Percentiles rank a stretch among this genome's conserved stretches.
Conservation (phyloP, 805 yeast genomes). For the Aciculoconidium aculeatum region DNA sequence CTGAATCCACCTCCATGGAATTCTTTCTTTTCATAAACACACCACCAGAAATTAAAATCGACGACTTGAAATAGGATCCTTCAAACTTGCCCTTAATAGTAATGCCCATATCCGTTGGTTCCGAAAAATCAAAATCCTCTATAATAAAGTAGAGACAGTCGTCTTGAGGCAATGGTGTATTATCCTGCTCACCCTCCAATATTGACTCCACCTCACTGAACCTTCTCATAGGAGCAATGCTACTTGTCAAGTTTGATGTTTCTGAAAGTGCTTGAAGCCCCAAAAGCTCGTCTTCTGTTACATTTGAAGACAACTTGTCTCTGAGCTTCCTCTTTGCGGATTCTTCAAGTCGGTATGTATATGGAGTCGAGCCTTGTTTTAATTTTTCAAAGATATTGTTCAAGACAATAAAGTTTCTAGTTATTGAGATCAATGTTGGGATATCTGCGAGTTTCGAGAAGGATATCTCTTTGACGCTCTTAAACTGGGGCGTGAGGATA, state of each 20-base stretch:
- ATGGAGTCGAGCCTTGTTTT: constrained; percentile 1
- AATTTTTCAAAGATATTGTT: constrained; percentile 13
- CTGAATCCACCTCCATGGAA: constrained; percentile 22
- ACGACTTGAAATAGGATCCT: too few relatives aligned
- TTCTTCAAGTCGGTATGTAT: constrained; percentile 5
- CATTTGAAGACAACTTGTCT: constrained; percentile 29
- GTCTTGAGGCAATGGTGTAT: constrained; percentile 4
- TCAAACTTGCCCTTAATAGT: constrained; percentile 13
- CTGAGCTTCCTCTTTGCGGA: constrained; percentile 26
- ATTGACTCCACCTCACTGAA: constrained; percentile 20
- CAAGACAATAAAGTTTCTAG: constrained; percentile 28
- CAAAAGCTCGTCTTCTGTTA: constrained; percentile 34
- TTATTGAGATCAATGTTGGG: constrained; percentile 18
- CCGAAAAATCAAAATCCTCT: constrained; percentile 20
- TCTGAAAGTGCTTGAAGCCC: constrained; percentile 28
- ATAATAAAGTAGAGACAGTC: constrained; percentile 13
- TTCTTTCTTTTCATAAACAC: constrained; percentile 9
- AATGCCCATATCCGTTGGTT: constrained; percentile 18
- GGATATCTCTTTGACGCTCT: constrained; percentile 17
- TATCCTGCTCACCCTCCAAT: constrained; percentile 17
- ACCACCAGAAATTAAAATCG: constrained; percentile 35
- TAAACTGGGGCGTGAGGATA: constrained; percentile 13
- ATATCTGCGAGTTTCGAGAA: constrained; percentile 22
- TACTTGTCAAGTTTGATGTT: constrained; percentile 10
- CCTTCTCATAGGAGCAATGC: constrained; percentile 7